A percentile compares a stretch with the other conserved stretches of the same genome.
Evolutionary conservation across 2,329 filamentous ascomycete genomes (phyloP).

Genomic region (Penicillium freii): DNA sequence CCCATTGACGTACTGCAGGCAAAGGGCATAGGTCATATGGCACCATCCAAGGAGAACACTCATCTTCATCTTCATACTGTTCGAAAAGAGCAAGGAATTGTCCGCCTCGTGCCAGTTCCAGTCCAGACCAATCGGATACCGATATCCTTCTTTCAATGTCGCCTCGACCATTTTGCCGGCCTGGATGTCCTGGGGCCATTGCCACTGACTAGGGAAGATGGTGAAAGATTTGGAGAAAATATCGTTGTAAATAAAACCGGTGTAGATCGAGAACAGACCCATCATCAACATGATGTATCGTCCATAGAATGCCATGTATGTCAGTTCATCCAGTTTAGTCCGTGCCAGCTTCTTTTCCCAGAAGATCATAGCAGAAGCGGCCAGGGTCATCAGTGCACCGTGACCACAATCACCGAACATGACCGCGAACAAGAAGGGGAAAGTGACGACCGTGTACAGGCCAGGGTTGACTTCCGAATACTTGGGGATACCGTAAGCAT

Average conservation of each 20-base stretch:
- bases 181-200: slow-evolving; percentile 71
- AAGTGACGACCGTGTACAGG: slow-evolving; percentile 91
- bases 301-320: slow-evolving; percentile 98
- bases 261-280: slow-evolving; percentile 95
- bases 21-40: slow-evolving; percentile 93
- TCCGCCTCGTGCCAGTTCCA: slow-evolving; percentile 96
- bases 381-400: slow-evolving; percentile 80
- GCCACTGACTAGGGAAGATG: slow-evolving; percentile 85
- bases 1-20: slow-evolving; percentile 88
- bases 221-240: slow-evolving; percentile 92
- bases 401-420: slow-evolving; percentile 99
- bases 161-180: slow-evolving; percentile 64
- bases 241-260: slow-evolving; percentile 96
- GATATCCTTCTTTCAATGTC: slow-evolving; percentile 68
- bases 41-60: slow-evolving; percentile 93
- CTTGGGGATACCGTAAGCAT: slow-evolving; percentile 95
- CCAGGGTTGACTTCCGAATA: slow-evolving; percentile 97
- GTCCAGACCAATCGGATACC: slow-evolving; percentile 93
- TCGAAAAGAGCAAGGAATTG: slow-evolving; percentile 91
- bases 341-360: slow-evolving; percentile 79
- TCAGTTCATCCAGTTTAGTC: slow-evolving; percentile 94
- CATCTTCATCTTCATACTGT: slow-evolving; percentile 99
- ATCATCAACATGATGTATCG: slow-evolving; percentile 98
- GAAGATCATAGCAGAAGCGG: slow-evolving; percentile 90
- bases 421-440: slow-evolving; percentile 99